phyloP scores from a whole-genome alignment of 2,329 filamentous ascomycete genomes.

The Colletotrichum tamarilloi region DNA sequence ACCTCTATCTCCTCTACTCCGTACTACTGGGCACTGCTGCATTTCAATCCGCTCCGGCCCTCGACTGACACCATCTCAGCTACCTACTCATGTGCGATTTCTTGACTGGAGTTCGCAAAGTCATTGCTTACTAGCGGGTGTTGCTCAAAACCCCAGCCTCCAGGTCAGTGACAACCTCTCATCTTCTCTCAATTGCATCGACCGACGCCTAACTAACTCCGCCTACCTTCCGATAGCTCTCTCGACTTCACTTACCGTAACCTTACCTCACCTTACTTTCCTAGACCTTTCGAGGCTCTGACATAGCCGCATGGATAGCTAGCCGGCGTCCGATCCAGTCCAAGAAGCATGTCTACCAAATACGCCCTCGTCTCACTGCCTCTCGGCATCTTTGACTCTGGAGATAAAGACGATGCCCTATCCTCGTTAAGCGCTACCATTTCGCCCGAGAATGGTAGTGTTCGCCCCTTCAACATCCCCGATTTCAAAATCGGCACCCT shows the following conservation, averaged over 20 bases:
- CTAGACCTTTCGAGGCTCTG: not conserved
- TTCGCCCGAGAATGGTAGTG: conserved; percentile 78
- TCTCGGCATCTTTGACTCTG: conserved; percentile 84
- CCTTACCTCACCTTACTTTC: not conserved
- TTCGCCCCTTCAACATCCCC: conserved; percentile 83
- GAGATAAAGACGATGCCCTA: conserved; percentile 84
- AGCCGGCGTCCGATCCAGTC: not conserved
- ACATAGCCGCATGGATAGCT: conserved; percentile 19
- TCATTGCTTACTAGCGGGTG: not conserved
- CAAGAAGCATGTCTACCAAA: conserved; percentile 61
- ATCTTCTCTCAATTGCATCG: not conserved
- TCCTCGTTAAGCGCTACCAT: conserved; percentile 79
- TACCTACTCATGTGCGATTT: not conserved
- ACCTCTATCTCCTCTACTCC: not conserved
- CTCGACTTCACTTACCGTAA: not conserved
- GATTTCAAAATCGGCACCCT: conserved; percentile 98
- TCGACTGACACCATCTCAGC: not conserved
- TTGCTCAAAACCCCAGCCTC: not conserved
- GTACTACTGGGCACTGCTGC: not conserved
- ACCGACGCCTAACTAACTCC: not conserved
- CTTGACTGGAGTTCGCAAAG: not conserved
- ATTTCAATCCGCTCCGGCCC: not conserved
- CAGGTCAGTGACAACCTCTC: not conserved
- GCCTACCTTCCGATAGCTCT: not conserved
- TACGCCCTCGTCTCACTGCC: conserved; percentile 94